These are phyloP conservation scores for Curvularia verruculosa DNA, from an alignment of 2,329 filamentous ascomycete species.

Conservation along the genomic window DNA sequence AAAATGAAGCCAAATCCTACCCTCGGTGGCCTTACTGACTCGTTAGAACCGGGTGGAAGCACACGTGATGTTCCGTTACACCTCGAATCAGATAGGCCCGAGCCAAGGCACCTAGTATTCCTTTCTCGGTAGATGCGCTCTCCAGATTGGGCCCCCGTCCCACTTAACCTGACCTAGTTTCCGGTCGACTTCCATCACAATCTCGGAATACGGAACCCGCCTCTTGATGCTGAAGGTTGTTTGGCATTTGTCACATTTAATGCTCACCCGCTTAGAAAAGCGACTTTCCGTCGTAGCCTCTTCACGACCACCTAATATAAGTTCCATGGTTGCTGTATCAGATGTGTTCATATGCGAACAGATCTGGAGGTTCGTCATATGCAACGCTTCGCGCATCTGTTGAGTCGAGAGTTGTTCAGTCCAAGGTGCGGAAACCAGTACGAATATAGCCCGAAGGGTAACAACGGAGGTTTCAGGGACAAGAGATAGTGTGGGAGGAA, in stretches of 20 bases:
- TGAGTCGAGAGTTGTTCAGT: background rate
- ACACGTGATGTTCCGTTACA: background rate
- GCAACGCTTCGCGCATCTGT: background rate
- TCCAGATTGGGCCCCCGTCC: conserved; percentile 2
- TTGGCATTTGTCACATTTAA: background rate
- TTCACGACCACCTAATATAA: background rate
- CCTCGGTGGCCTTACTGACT: background rate
- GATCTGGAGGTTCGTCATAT: background rate
- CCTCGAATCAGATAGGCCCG: background rate
- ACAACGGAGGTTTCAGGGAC: background rate
- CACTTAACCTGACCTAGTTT: background rate
- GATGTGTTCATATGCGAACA: conserved; percentile 1
- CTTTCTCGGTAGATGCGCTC: conserved; percentile 1
- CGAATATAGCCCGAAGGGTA: background rate
- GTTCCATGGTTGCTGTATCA: background rate
- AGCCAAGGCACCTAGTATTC: background rate
- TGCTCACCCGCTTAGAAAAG: background rate
- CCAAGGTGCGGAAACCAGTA: background rate
- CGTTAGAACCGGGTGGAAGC: background rate
- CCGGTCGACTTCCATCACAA: background rate
- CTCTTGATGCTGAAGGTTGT: conserved; percentile 1
- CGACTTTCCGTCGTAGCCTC: background rate
- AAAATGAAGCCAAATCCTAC: background rate
- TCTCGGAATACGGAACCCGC: background rate
- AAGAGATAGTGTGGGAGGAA: background rate